Conservation (phyloP, 306 rosid species). For the Casuarina cunninghamiana region DNA sequence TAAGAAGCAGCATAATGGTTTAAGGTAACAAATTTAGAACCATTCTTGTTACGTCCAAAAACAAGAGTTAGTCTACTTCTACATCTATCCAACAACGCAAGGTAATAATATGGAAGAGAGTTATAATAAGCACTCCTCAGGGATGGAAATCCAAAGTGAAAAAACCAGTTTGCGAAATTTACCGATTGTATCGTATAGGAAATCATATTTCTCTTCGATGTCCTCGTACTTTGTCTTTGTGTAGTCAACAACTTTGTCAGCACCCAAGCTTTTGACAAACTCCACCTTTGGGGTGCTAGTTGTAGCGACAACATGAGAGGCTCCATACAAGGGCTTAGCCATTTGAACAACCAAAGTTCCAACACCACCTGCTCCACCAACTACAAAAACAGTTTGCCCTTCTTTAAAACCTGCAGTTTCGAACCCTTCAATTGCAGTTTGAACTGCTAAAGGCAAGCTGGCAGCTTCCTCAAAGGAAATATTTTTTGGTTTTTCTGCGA, state of each 20-base stretch:
- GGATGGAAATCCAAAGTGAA: neutral
- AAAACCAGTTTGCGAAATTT: constrained; percentile 4
- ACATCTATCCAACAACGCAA: neutral
- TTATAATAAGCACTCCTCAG: neutral
- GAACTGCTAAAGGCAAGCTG: constrained; percentile 47
- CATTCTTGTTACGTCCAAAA: neutral
- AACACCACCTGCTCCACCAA: constrained; percentile 57
- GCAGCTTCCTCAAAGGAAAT: constrained; percentile 53
- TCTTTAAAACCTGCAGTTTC: constrained; percentile 28
- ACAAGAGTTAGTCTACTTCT: neutral
- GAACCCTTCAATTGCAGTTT: constrained; percentile 50
- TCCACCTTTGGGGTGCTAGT: constrained; percentile 41
- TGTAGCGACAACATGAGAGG: constrained; percentile 43
- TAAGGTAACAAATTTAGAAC: neutral
- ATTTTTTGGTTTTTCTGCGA: constrained; percentile 34
- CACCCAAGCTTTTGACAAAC: constrained; percentile 42
- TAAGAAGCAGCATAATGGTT: neutral
- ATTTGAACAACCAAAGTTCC: constrained; percentile 44
- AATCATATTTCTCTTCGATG: constrained; percentile 35
- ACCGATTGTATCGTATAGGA: constrained; percentile 45
- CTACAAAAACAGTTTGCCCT: constrained; percentile 36
- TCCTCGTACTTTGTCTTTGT: constrained; percentile 33
- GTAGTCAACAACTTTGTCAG: constrained; percentile 43
- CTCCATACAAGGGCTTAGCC: constrained; percentile 41
- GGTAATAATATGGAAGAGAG: neutral